Conservation (phyloP, 768 basidiomycete species). For the Pisolithus sp. region DNA sequence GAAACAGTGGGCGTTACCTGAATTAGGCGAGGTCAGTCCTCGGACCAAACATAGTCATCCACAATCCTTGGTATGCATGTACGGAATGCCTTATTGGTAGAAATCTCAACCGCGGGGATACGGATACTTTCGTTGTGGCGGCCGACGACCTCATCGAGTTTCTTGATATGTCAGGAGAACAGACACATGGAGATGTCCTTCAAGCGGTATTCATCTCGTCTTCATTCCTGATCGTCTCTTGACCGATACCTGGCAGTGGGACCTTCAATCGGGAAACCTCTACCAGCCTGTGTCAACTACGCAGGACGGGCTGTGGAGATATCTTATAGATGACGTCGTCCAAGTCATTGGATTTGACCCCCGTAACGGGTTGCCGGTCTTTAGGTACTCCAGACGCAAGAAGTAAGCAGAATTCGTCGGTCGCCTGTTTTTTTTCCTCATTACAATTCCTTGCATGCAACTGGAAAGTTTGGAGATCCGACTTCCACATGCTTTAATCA, state of each 20-base stretch:
- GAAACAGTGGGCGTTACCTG: neutral
- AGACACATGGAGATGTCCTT: constrained; percentile 8
- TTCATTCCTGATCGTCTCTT: neutral
- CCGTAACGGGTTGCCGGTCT: constrained; percentile 4
- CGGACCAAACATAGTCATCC: constrained; percentile 1
- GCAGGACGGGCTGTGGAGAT: constrained; percentile 6
- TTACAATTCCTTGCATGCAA: too few relatives aligned
- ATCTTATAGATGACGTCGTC: constrained; percentile 4
- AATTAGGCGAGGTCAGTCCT: neutral
- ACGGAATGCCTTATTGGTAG: constrained; percentile 7
- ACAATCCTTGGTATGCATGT: constrained; percentile 4
- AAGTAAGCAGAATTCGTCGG: constrained; percentile 1
- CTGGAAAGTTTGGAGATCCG: too few relatives aligned
- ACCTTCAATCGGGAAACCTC: neutral
- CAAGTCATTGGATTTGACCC: constrained; percentile 5
- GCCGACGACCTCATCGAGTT: constrained; percentile 11
- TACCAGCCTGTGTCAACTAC: constrained; percentile 7
- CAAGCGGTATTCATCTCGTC: constrained; percentile 10
- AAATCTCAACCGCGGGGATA: neutral
- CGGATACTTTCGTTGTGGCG: constrained; percentile 7
- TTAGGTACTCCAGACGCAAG: constrained; percentile 4
- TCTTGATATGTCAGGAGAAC: constrained; percentile 10
- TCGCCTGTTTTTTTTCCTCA: neutral
- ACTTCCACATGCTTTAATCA: constrained; percentile 10
- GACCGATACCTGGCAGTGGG: neutral